phyloP scores from a whole-genome alignment of 306 rosid genomes.

The Senna siamea region DNA sequence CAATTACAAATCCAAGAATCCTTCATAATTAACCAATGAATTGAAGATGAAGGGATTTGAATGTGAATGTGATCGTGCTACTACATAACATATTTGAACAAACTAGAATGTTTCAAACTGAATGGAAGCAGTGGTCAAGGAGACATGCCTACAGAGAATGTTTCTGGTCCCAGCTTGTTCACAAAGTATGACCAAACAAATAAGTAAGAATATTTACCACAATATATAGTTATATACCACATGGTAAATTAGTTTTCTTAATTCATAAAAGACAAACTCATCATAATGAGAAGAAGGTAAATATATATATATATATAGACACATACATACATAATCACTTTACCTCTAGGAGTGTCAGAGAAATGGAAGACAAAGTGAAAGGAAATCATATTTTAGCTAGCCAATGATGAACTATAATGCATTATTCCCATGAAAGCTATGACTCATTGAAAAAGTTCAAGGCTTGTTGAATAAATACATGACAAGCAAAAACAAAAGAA shows the following conservation, averaged over 20 bases:
- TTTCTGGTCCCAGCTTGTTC: slow-evolving; percentile 59
- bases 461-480: slow-evolving; percentile 38
- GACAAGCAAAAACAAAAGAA: slow-evolving; percentile 24
- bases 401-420: slow-evolving; percentile 31
- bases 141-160: slow-evolving; percentile 73
- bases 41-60: too few relatives aligned
- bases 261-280: slow-evolving; percentile 62
- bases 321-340: too few relatives aligned
- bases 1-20: too few relatives aligned
- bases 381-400: slow-evolving; percentile 31
- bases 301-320: too few relatives aligned
- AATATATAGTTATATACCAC: too few relatives aligned
- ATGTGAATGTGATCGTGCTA: too few relatives aligned
- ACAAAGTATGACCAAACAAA: slow-evolving; percentile 44
- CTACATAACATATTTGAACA: slow-evolving; percentile 37
- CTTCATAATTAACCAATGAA: neutral
- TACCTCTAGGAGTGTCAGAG: slow-evolving; percentile 48
- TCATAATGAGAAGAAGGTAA: slow-evolving; percentile 63
- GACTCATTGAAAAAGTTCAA: slow-evolving; percentile 6
- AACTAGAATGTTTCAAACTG: slow-evolving; percentile 26
- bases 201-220: too few relatives aligned
- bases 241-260: slow-evolving; percentile 1
- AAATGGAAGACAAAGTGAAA: slow-evolving; percentile 42
- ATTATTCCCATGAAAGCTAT: slow-evolving; percentile 27
- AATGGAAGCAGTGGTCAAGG: slow-evolving; percentile 56